Percentiles rank a stretch among this genome's conserved stretches.
Conservation (phyloP, 2,329 filamentous ascomycete species). For the Akanthomyces dipterigenus region DNA sequence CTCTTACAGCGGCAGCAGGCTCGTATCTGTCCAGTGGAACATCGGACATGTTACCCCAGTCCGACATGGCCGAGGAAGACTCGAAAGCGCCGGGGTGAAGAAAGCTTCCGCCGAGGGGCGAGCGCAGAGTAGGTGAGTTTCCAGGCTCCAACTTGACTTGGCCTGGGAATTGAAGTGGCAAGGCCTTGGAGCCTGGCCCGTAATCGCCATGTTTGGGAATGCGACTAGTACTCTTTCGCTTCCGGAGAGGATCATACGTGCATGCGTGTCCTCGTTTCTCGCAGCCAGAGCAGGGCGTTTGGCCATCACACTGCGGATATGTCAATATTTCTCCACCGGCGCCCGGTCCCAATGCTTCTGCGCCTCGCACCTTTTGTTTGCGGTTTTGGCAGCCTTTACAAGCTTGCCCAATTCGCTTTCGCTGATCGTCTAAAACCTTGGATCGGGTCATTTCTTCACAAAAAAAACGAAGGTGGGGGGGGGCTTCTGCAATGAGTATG, state of each 20-base stretch:
- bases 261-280: constrained; percentile 43
- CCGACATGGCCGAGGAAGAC: background rate
- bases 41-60: background rate
- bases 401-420: constrained; percentile 56
- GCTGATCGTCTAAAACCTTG: constrained; percentile 51
- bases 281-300: constrained; percentile 52
- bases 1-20: background rate
- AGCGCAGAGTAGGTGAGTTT: background rate
- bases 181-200: background rate
- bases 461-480: no score
- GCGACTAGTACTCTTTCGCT: background rate
- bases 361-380: constrained; percentile 56
- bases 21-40: background rate
- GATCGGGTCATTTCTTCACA: constrained; percentile 41
- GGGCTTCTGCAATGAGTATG: background rate
- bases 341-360: background rate
- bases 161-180: background rate
- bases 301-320: constrained; percentile 48
- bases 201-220: background rate
- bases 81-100: background rate
- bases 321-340: background rate
- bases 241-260: constrained; percentile 29
- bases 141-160: background rate
- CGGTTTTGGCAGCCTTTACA: constrained; percentile 59
- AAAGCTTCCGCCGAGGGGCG: background rate